Evolutionary conservation across 2,329 filamentous ascomycete species (phyloP), one percentile per base, ranked within the genome.

Genomic region (Geosmithia flava): DNA sequence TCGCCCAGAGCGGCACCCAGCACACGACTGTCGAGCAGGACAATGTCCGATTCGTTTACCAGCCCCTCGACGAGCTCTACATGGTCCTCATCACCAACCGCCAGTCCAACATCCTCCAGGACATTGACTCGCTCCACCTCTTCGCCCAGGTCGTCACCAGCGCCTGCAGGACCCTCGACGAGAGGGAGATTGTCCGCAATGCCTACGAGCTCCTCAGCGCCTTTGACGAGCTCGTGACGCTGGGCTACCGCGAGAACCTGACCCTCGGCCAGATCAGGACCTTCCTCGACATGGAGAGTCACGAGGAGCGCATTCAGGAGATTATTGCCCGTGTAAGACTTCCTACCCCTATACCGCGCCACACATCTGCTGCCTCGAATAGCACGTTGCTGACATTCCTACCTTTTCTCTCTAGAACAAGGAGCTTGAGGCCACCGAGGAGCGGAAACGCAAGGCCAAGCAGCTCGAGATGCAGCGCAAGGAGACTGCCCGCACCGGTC

Each of bases 51-150:
- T 98, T 96, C 64, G 93, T 98, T 50, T 98, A 98, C 75, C 93
- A 98, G 67, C 94, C 93, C 51, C 78, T 98, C 54, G 94, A 98
- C 70, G 94, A 98, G 74, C 83, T 98, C 54, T 98, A 98, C 78
- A 97, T 98, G 81, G 91, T 98, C 55, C 81, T 98, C 61, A 97
- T 98, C 69, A 98, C 94, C 67, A 98, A 98, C 75, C 86, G 89
- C 59, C 93, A 97, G 74, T 97, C 91, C 67, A 98, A 98, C 70
- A 98, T 98, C 57, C 78, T 98, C 47, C 93, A 98, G 71, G 93
- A 98, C 68, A 98, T 98, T 67, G 93, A 97, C 70, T 95, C 93
- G 51, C 79, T 98, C 51, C 94, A 98, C 67, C 78, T 98, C 19
- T 98, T 98, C 64, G 91, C 91, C 51, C 93, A 98, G 71, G 91